phyloP scores from a whole-genome alignment of 345 rosid species.

The Salix udensis region DNA sequence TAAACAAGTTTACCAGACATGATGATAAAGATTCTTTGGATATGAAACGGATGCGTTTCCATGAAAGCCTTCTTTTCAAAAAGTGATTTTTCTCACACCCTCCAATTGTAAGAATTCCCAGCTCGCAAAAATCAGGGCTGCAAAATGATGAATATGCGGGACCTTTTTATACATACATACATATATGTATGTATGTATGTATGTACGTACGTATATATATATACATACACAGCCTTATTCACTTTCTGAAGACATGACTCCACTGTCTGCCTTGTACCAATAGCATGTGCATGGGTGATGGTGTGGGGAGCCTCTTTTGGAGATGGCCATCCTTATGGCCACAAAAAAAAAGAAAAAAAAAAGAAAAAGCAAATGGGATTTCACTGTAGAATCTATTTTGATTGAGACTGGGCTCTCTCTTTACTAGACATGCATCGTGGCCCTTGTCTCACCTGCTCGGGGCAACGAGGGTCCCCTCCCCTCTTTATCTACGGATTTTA shows the following conservation, averaged over 20 bases:
- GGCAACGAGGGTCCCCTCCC: slow-evolving; percentile 18
- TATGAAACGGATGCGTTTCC: background rate
- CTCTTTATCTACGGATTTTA: background rate
- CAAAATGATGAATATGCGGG: background rate
- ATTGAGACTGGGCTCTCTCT: slow-evolving; percentile 50
- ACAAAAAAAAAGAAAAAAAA: background rate
- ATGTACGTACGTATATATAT: too few species aligned
- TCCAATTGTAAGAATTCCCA: background rate
- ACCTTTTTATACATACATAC: too few species aligned
- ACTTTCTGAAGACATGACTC: slow-evolving; percentile 36
- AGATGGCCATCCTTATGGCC: slow-evolving; percentile 21
- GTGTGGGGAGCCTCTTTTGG: slow-evolving; percentile 26
- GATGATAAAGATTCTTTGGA: background rate
- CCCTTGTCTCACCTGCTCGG: slow-evolving; percentile 37
- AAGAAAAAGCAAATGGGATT: background rate
- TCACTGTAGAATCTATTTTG: slow-evolving; percentile 30
- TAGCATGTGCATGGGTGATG: slow-evolving; percentile 45
- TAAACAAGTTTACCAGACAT: background rate
- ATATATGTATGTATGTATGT: too few species aligned
- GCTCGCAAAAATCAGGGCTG: background rate
- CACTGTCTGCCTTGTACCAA: slow-evolving; percentile 33
- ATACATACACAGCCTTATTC: too few species aligned
- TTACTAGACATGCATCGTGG: slow-evolving; percentile 62
- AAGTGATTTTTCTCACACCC: background rate
- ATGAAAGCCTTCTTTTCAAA: background rate